phyloP scores from a whole-genome alignment of 331 rosid genomes.

The Telfairia occidentalis region DNA sequence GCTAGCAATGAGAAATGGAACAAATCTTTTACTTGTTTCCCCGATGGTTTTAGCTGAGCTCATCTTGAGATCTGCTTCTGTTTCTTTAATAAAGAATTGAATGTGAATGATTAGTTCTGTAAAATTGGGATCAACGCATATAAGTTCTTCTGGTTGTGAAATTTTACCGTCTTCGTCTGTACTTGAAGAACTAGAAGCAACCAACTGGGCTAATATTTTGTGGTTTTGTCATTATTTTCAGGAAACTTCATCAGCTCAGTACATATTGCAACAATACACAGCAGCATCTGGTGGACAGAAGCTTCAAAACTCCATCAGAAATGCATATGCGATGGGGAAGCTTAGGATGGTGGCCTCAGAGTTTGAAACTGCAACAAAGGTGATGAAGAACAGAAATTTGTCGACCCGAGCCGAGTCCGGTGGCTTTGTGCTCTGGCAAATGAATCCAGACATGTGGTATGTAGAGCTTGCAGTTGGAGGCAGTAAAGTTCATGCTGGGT shows the following conservation, averaged over 20 bases:
- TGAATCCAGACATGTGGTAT: slow-evolving; percentile 99
- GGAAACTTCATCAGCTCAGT: slow-evolving; percentile 99
- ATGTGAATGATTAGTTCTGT: not conserved
- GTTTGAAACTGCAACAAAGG: slow-evolving; percentile 84
- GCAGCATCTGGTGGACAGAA: slow-evolving; percentile 95
- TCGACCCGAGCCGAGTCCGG: slow-evolving; percentile 83
- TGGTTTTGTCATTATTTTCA: slow-evolving; percentile 16
- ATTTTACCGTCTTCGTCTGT: not conserved
- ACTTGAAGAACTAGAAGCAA: not conserved
- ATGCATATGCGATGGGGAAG: slow-evolving; percentile 97
- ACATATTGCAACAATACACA: slow-evolving; percentile 91
- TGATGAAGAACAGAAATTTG: slow-evolving; percentile 55
- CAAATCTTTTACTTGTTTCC: not conserved
- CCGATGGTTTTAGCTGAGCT: not conserved
- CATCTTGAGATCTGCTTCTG: not conserved
- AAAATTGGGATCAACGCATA: not conserved
- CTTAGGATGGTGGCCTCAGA: slow-evolving; percentile 93
- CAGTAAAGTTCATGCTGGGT: slow-evolving; percentile 92
- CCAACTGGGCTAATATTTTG: not conserved
- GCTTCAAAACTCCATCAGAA: slow-evolving; percentile 70
- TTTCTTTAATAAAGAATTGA: not conserved
- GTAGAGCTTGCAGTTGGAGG: slow-evolving; percentile 97
- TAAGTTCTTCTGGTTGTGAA: not conserved
- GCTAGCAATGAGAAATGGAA: not conserved
- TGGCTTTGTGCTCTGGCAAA: slow-evolving; percentile 98